Evolutionary conservation across 345 rosid genomes (phyloP), one percentile per base, ranked within the genome.

Genomic region (Brassica carinata): DNA sequence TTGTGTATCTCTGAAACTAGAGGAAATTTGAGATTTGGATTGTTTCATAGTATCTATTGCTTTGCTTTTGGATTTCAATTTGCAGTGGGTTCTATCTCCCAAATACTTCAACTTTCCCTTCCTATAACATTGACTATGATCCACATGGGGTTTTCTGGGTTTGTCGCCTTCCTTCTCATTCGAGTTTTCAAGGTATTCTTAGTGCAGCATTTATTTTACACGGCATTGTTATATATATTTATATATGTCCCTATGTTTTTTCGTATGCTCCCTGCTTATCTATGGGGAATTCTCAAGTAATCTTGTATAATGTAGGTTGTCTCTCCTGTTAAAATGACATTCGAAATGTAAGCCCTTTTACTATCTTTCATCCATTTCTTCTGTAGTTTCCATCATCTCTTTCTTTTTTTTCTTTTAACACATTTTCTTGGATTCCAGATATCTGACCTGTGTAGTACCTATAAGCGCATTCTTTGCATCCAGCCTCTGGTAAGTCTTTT

Each of bases 381-480:
- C 63, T 1, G 10, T 59, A 7, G 4, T 43, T 36, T 53, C 34
- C 13, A n/a, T n/a, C n/a, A n/a, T n/a, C 34, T 34, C 59, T 71
- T 51, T 69, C n/a, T 31, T 17, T 80, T 43, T 0, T 10, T 43
- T 45, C 5, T 38, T 38, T 29, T 74, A 11, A 78, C 65, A 14
- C 7, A 64, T 72, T 63, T 67, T 69, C 75, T 58, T 55, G 18
- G 62, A 33, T 40, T 64, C 69, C 90, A 96, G 98, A 88, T 96
- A 93, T 67, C 86, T 94, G 40, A 96, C 97, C 17, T 92, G 97
- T 82, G 98, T 93, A 15, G 76, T 96, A 74, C 98, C 97, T 45
- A 93, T 96, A 73, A 93, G 98, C 78, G 96, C 97, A 76, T 96
- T 93, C 87, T 93, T 92, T 85, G 98, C 99, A 23, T 90, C 98